Evolutionary conservation across 2,329 filamentous ascomycete species (phyloP).

Genomic region (Penicillium digitatum): DNA sequence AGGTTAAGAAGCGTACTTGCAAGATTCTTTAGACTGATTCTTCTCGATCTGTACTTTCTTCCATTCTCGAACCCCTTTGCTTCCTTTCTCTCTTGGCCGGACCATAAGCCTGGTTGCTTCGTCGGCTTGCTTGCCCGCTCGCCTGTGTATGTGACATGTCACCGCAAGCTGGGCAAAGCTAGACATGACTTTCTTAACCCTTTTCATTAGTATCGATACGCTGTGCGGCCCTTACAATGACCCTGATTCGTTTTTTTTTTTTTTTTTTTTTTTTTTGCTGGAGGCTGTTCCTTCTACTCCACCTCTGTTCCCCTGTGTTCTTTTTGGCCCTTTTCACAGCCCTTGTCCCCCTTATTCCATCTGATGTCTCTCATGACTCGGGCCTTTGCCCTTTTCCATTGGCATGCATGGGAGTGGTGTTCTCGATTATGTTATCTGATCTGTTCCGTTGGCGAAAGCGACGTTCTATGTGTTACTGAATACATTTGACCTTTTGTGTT

Average conservation of each 20-base stretch:
- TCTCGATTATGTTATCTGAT: slow-evolving; percentile 27
- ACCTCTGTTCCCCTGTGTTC: slow-evolving; percentile 3
- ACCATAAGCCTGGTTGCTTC: slow-evolving; percentile 37
- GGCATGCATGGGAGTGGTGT: slow-evolving; percentile 41
- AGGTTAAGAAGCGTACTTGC: slow-evolving; percentile 82
- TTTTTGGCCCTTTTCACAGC: slow-evolving; percentile 18
- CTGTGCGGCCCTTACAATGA: slow-evolving; percentile 19
- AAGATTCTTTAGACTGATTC: slow-evolving; percentile 61
- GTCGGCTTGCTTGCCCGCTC: slow-evolving; percentile 23
- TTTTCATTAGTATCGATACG: slow-evolving; percentile 17
- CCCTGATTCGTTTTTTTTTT: slow-evolving; percentile 8
- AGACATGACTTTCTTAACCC: slow-evolving; percentile 22
- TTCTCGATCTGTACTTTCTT: slow-evolving; percentile 6
- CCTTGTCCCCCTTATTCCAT: slow-evolving; percentile 17
- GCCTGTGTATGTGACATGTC: slow-evolving; percentile 24
- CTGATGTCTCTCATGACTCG: slow-evolving; percentile 33
- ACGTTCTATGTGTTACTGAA: slow-evolving; percentile 20
- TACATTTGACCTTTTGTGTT: slow-evolving; percentile 18
- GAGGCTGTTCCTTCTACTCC: slow-evolving; percentile 26
- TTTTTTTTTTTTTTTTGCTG: slow-evolving; percentile 17
- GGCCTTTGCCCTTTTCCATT: slow-evolving; percentile 28
- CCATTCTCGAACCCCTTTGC: slow-evolving; percentile 13
- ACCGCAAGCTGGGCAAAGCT: slow-evolving; percentile 24
- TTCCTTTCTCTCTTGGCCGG: slow-evolving; percentile 20
- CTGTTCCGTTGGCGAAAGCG: slow-evolving; percentile 31